These are phyloP conservation scores for Pyropia yezoensis DNA, from an alignment of 23 red algal genomes.

Conservation along the genomic window DNA sequence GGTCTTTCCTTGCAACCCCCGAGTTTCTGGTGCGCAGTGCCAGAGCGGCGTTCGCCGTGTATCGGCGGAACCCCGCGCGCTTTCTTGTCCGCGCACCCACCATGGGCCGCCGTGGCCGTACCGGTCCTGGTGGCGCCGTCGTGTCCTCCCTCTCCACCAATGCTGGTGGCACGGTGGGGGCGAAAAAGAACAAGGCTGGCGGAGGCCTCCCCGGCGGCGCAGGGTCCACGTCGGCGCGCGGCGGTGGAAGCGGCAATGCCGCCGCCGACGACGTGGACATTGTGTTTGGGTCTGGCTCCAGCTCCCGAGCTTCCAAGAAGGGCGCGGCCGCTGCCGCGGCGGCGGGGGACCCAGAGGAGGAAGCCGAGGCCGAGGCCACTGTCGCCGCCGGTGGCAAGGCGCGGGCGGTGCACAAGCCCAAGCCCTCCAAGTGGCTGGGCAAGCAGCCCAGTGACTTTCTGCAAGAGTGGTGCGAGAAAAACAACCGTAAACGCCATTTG, in stretches of 20 bases:
- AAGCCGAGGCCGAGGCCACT: background rate
- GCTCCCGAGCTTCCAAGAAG: slow-evolving; percentile 15
- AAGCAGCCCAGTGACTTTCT: slow-evolving; percentile 48
- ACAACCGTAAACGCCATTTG: slow-evolving; percentile 51
- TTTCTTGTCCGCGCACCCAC: no score
- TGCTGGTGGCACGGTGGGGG: slow-evolving; percentile 32
- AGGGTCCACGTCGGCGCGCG: background rate
- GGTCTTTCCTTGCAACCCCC: no score
- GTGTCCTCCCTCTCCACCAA: slow-evolving; percentile 73
- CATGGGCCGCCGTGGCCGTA: slow-evolving; percentile 72
- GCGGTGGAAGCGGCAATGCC: slow-evolving; percentile 3
- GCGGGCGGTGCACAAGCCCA: background rate
- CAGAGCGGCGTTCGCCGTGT: no score
- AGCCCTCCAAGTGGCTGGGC: slow-evolving; percentile 35
- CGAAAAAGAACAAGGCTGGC: background rate
- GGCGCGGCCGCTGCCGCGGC: slow-evolving; percentile 1
- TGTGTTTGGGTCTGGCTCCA: background rate
- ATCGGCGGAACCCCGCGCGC: no score
- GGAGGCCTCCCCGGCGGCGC: no score
- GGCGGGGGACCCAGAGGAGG: slow-evolving; percentile 2
- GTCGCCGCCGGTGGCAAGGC: background rate
- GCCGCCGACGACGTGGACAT: background rate
- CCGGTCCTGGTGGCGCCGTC: slow-evolving; percentile 77
- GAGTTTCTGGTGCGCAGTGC: no score
- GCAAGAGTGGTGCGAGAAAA: slow-evolving; percentile 59